A percentile compares a stretch with the other conserved stretches of the same genome.
Conservation (phyloP, 805 yeast genomes). For the Metschnikowia chrysomelidarum region DNA sequence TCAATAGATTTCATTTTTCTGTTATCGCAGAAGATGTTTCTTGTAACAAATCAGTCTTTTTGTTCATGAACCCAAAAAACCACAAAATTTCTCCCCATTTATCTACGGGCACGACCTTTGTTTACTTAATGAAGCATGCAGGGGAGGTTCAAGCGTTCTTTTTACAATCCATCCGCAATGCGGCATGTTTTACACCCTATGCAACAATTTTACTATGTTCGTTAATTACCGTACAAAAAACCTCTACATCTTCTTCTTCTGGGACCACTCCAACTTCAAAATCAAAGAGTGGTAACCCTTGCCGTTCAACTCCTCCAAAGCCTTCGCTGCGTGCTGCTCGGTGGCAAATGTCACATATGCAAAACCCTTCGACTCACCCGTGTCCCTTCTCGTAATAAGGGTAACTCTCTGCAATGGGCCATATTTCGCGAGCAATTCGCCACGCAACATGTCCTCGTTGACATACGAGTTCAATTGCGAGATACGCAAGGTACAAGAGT, state of each 20-base stretch:
- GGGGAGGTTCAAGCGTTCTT: too few species aligned
- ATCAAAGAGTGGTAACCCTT: conserved; percentile 91
- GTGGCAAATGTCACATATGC: conserved; percentile 85
- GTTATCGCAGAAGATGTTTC: too few species aligned
- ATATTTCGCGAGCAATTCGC: conserved; percentile 64
- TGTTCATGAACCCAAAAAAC: too few species aligned
- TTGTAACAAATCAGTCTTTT: too few species aligned
- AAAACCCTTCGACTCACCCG: conserved; percentile 92
- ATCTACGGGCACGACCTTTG: too few species aligned
- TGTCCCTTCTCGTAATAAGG: conserved; percentile 85
- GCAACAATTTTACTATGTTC: too few species aligned
- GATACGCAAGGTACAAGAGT: conserved; percentile 81
- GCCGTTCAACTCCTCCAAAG: conserved; percentile 76
- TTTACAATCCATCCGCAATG: too few species aligned
- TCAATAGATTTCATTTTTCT: too few species aligned
- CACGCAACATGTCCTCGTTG: conserved; percentile 75
- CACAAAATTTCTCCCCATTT: too few species aligned
- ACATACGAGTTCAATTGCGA: conserved; percentile 87
- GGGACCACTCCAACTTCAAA: conserved; percentile 48
- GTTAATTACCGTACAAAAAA: conserved; percentile 1
- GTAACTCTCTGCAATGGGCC: conserved; percentile 74
- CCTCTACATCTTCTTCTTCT: conserved; percentile 36
- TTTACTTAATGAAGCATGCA: too few species aligned
- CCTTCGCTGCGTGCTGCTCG: conserved; percentile 68
- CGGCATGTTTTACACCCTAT: too few species aligned